These are phyloP conservation scores for Conoideocrella luteorostrata DNA, from an alignment of 2,329 filamentous ascomycete genomes.

Conservation along the genomic window DNA sequence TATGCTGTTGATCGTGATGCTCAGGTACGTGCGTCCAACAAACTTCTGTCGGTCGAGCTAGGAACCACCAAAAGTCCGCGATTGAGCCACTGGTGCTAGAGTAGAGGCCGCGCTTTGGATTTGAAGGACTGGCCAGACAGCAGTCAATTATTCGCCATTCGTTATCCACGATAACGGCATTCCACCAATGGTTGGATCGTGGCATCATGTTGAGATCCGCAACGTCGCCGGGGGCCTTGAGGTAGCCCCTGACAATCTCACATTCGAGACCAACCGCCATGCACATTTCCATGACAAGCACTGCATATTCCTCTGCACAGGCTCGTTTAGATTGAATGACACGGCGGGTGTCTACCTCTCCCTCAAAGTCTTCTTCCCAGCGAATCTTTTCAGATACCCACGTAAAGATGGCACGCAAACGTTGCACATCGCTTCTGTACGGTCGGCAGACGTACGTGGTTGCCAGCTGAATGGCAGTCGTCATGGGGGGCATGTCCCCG, in stretches of 20 bases:
- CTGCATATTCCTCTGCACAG: conserved; percentile 83
- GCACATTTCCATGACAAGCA: conserved; percentile 90
- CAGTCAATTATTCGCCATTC: conserved; percentile 98
- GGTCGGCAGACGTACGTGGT: conserved; percentile 91
- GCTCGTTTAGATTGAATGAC: conserved; percentile 80
- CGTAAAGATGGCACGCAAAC: conserved; percentile 88
- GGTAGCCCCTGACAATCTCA: conserved; percentile 81
- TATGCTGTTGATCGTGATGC: conserved; percentile 81
- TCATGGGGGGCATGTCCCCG: conserved; percentile 72
- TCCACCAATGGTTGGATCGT: conserved; percentile 97
- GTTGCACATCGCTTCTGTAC: conserved; percentile 88
- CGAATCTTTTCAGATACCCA: conserved; percentile 93
- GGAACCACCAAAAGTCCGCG: conserved; percentile 89
- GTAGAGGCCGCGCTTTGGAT: conserved; percentile 72
- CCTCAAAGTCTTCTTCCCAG: conserved; percentile 94
- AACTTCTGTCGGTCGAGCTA: conserved; percentile 78
- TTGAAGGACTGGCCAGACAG: conserved; percentile 83
- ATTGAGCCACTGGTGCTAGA: conserved; percentile 62
- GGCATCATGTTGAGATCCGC: conserved; percentile 75
- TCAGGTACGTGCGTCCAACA: conserved; percentile 96
- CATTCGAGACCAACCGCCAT: conserved; percentile 78
- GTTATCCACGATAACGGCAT: conserved; percentile 83
- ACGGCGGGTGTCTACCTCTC: conserved; percentile 72
- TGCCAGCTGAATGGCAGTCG: conserved; percentile 74
- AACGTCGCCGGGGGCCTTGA: conserved; percentile 82